Percentiles rank a stretch among this genome's conserved stretches.
Evolutionary conservation across 352 stramenopile species (phyloP).

Genomic region (Poterioochromonas sp.): DNA sequence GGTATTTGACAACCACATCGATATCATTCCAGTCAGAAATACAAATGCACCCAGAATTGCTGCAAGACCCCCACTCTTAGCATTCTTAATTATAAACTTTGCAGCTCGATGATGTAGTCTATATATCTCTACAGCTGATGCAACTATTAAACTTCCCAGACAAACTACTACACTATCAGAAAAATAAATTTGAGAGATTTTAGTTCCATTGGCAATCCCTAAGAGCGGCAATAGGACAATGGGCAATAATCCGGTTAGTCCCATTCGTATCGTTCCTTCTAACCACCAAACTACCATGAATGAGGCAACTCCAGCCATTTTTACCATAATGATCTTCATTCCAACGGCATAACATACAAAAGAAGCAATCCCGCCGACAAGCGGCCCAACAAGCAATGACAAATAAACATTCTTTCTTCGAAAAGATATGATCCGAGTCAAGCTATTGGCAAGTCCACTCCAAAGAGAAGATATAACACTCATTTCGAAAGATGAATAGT

Average conservation of each 20-base stretch:
- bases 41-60: neutral
- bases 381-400: too few relatives aligned
- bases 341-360: neutral
- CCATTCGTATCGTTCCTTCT: neutral
- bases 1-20: constrained; percentile 24
- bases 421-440: too few relatives aligned
- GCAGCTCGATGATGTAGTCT: neutral
- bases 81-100: neutral
- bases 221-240: neutral
- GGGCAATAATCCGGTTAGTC: neutral
- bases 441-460: too few relatives aligned
- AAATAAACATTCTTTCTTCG: too few relatives aligned
- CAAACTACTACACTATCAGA: neutral
- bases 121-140: neutral
- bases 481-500: too few relatives aligned
- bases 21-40: neutral
- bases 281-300: constrained; percentile 1
- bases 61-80: neutral
- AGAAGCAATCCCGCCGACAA: neutral
- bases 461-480: too few relatives aligned
- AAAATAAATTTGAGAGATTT: neutral
- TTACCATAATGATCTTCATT: neutral
- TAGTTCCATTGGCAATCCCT: neutral
- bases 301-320: neutral
- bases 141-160: neutral